These are phyloP conservation scores for Salix koriyanagi DNA, from an alignment of 345 rosid species.

Conservation along the genomic window DNA sequence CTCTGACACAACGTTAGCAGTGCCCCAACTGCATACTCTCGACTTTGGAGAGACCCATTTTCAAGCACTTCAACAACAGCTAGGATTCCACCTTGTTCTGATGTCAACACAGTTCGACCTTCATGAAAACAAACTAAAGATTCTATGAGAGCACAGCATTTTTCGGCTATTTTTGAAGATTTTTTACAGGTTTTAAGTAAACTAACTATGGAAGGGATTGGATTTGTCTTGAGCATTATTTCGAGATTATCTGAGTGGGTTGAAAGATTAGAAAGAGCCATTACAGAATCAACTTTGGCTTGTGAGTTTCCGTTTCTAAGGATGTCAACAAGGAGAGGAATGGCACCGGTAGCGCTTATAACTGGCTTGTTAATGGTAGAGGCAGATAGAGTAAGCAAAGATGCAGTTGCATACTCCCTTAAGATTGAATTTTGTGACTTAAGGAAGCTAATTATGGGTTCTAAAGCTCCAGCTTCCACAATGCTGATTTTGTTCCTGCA, in stretches of 20 bases:
- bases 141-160: constrained; percentile 74
- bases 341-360: constrained; percentile 67
- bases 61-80: constrained; percentile 84
- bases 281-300: constrained; percentile 63
- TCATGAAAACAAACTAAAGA: constrained; percentile 71
- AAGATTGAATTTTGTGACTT: constrained; percentile 51
- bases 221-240: constrained; percentile 51
- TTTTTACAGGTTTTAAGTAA: constrained; percentile 68
- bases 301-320: constrained; percentile 67
- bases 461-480: constrained; percentile 87
- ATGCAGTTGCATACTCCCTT: constrained; percentile 76
- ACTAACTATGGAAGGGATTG: constrained; percentile 50
- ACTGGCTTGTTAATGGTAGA: constrained; percentile 71
- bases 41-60: constrained; percentile 72
- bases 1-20: constrained; percentile 75
- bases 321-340: constrained; percentile 73
- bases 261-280: constrained; percentile 89
- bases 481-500: constrained; percentile 85
- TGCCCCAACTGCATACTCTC: constrained; percentile 86
- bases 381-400: constrained; percentile 86
- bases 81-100: constrained; percentile 78
- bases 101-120: constrained; percentile 54
- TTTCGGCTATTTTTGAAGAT: constrained; percentile 82
- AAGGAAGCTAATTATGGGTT: constrained; percentile 66
- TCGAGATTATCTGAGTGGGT: constrained; percentile 47